Conservation (phyloP, 257 asterid species). For the Leptodermis oblonga region DNA sequence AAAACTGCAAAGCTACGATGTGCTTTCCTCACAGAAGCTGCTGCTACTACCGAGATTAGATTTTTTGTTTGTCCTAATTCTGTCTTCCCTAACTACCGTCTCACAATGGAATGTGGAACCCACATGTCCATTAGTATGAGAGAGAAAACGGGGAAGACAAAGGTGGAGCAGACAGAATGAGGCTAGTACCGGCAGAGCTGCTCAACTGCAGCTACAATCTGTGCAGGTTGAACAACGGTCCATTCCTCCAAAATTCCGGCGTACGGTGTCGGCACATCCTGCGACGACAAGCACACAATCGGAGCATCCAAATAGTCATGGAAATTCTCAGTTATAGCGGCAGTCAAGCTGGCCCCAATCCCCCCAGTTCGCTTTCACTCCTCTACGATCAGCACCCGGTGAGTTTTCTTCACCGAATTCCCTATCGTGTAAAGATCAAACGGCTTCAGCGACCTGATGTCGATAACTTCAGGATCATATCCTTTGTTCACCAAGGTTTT, state of each 20-base stretch:
- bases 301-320: conserved; percentile 80
- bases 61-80: too few species aligned
- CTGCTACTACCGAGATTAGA: too few species aligned
- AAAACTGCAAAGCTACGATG: neutral
- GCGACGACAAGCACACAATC: conserved; percentile 66
- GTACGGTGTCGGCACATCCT: conserved; percentile 87
- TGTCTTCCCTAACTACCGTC: too few species aligned
- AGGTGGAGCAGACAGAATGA: too few species aligned
- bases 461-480: conserved; percentile 77
- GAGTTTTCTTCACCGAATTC: conserved; percentile 78
- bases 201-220: conserved; percentile 78
- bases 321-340: conserved; percentile 65
- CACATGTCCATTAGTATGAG: too few species aligned
- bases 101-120: too few species aligned
- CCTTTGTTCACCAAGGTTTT: conserved; percentile 72
- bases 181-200: conserved; percentile 53
- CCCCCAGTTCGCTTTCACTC: conserved; percentile 96
- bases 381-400: conserved; percentile 69
- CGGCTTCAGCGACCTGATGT: conserved; percentile 79
- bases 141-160: too few species aligned
- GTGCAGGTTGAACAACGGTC: conserved; percentile 84
- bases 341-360: conserved; percentile 78
- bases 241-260: conserved; percentile 71
- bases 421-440: conserved; percentile 76
- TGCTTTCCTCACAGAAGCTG: too few species aligned